Evolutionary conservation across 225 moss, liverwort and hornwort species (phyloP).

Genomic region (Thuidium tamariscinum): DNA sequence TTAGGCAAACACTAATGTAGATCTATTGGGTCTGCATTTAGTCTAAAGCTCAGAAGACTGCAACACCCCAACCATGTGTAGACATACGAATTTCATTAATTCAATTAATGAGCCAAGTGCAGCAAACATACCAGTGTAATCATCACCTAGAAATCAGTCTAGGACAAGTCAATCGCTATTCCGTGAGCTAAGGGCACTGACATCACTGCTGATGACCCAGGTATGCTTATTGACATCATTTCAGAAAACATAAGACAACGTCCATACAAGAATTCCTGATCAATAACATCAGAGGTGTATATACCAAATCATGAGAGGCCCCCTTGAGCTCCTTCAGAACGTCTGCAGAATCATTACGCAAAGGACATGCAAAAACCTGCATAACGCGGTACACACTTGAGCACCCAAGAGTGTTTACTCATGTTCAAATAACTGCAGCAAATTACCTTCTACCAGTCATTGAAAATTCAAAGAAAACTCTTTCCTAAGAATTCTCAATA

Average conservation of each 20-base stretch:
- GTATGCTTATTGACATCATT: background rate
- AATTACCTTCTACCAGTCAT: background rate
- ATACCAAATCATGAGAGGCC: constrained; percentile 89
- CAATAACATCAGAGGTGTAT: background rate
- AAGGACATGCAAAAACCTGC: constrained; percentile 94
- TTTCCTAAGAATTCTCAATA: background rate
- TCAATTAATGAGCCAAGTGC: background rate
- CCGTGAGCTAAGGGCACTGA: background rate
- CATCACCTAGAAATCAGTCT: background rate
- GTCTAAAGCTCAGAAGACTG: background rate
- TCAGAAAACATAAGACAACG: background rate
- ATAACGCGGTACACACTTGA: background rate
- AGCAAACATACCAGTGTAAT: background rate
- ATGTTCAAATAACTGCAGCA: background rate
- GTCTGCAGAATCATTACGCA: constrained; percentile 74
- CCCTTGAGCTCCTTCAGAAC: constrained; percentile 73
- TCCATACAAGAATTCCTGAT: background rate
- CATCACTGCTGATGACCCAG: background rate
- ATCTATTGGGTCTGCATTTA: background rate
- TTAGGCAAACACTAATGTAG: background rate
- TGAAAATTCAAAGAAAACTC: background rate
- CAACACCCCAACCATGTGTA: background rate
- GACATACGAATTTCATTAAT: background rate
- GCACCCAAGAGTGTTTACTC: background rate
- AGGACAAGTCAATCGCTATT: background rate